Evolutionary conservation across 140 eudicot species (phyloP), one percentile per base, ranked within the genome.

Genomic region (Ambrosia hybrid): DNA sequence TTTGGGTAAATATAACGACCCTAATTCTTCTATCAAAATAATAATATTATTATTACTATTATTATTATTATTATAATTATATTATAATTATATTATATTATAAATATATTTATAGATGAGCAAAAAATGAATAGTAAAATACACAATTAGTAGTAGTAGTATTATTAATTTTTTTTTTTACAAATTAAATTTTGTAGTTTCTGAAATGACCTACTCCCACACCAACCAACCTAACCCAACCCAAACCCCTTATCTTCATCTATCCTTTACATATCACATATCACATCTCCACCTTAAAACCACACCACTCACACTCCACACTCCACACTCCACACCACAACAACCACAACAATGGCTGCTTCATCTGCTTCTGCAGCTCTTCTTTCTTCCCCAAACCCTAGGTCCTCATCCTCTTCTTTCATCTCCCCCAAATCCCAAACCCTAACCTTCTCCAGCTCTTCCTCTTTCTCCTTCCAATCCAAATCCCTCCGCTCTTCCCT

Each of bases 341-440:
- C 52, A 46, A 46, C 76, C 26, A 21, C 26, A 58, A 9, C 81
- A 70, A 86, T 89, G 92, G 95, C 91, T 53, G 77, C 86, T 78
- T 70, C 86, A 6, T 81, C 91, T 59, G 87, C 96, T 69, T 73
- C 89, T 9, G 79, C 95, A 11, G 80, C 89, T 33, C 76, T 86
- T 8, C 65, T 85, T 55, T 82, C 89, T 15, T 73, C 85, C 48
- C 79, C 88, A 45, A 85, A 75, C 60, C 85, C 88, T 38, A 85
- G 67, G 64, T 75, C 26, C 26, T 21, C 26, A 21, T 21, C 85
- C 36, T 74, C 71, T 15, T 51, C 76, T 17, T 77, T 46, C 80
- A 63, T 57, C 46, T 82, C 88, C 72, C 67, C 85, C 78, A 71
- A 74, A 68, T 68, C 79, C 34, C 85, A 67, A 51, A 36, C 84